phyloP scores from a whole-genome alignment of 1,284 basidiomycete species.

The Neotropicomus parvogracilis region DNA sequence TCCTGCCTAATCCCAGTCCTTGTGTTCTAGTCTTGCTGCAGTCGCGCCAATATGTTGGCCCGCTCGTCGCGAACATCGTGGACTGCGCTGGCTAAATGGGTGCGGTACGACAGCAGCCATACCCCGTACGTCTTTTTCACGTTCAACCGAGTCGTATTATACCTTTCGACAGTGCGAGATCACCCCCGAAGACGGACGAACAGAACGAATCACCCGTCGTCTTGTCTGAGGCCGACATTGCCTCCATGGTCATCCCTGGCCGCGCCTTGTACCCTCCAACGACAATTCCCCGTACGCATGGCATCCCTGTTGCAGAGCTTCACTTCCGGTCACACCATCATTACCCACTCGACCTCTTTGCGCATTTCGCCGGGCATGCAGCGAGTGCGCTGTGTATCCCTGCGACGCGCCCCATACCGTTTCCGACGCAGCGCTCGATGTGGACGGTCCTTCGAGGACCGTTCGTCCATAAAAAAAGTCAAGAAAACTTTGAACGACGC shows the following conservation, averaged over 20 bases:
- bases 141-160: neutral
- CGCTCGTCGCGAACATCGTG: slow-evolving; percentile 17
- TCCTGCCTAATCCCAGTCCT: neutral
- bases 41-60: slow-evolving; percentile 19
- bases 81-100: slow-evolving; percentile 21
- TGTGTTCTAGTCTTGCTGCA: neutral
- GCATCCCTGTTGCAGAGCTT: slow-evolving; percentile 78
- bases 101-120: slow-evolving; percentile 14
- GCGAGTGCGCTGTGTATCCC: slow-evolving; percentile 86
- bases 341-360: slow-evolving; percentile 71
- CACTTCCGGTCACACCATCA: slow-evolving; percentile 80
- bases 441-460: slow-evolving; percentile 88
- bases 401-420: slow-evolving; percentile 59
- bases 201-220: slow-evolving; percentile 14
- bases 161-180: slow-evolving; percentile 1
- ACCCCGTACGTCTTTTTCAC: slow-evolving; percentile 14
- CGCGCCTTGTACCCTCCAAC: slow-evolving; percentile 51
- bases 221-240: slow-evolving; percentile 44
- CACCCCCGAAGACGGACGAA: slow-evolving; percentile 5
- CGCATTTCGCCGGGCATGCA: slow-evolving; percentile 82
- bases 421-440: slow-evolving; percentile 77
- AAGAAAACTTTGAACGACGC: slow-evolving; percentile 92
- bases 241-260: slow-evolving; percentile 55
- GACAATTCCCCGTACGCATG: slow-evolving; percentile 62
- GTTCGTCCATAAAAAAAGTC: slow-evolving; percentile 92